These are phyloP conservation scores for Torrubiella hemipterigena DNA, from an alignment of 2,329 filamentous ascomycete genomes.

Conservation along the genomic window DNA sequence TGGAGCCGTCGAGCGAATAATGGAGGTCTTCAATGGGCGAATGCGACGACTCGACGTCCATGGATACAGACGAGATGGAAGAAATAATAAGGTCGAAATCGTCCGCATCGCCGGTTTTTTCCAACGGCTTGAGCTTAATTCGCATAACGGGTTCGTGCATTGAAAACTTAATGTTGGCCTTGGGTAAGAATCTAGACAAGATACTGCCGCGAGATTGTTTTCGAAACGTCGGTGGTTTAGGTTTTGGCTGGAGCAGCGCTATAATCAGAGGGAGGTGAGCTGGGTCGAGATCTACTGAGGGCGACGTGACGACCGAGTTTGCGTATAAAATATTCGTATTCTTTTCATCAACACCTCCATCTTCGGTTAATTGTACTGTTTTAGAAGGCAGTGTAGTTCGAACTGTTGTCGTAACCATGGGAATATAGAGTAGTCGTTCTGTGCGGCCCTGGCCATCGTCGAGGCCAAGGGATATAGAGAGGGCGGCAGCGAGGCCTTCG, in stretches of 20 bases:
- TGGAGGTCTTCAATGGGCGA: constrained; percentile 72
- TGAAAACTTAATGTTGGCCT: constrained; percentile 88
- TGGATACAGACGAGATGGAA: constrained; percentile 81
- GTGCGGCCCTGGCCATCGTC: constrained; percentile 81
- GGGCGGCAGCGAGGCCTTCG: constrained; percentile 80
- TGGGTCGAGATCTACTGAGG: constrained; percentile 84
- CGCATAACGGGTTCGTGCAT: constrained; percentile 93
- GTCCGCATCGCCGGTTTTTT: constrained; percentile 50
- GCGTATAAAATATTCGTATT: constrained; percentile 96
- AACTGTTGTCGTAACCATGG: constrained; percentile 92
- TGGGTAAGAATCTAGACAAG: constrained; percentile 83
- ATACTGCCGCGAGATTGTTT: constrained; percentile 49
- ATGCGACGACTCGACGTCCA: constrained; percentile 94
- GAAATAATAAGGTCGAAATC: constrained; percentile 95
- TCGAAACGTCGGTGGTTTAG: constrained; percentile 18
- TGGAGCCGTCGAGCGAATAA: constrained; percentile 73
- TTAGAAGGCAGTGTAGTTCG: constrained; percentile 92
- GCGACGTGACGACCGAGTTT: constrained; percentile 91
- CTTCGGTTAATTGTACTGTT: constrained; percentile 69
- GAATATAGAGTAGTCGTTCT: constrained; percentile 82
- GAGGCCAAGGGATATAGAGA: constrained; percentile 84
- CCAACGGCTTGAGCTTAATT: constrained; percentile 73
- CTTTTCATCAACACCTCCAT: constrained; percentile 63
- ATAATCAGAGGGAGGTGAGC: constrained; percentile 80
- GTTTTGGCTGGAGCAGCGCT: constrained; percentile 54